Percentiles rank a stretch among this genome's conserved stretches.
These are phyloP conservation scores for Aureobasidium subglaciale DNA, from an alignment of 2,329 filamentous ascomycete genomes.

Conservation along the genomic window DNA sequence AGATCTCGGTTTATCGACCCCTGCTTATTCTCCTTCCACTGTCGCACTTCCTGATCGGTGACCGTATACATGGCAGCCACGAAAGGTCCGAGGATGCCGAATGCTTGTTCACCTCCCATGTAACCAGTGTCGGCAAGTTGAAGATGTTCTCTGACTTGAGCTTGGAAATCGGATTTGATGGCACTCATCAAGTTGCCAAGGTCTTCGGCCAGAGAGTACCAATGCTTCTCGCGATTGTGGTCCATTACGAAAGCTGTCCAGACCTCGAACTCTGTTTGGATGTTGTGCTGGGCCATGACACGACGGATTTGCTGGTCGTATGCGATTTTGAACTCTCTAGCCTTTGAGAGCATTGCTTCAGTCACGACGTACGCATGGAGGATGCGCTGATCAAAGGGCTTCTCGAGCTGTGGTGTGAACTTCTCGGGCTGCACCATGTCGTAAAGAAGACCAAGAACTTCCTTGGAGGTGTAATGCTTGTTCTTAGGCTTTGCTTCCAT, in stretches of 20 bases:
- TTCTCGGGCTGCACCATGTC: constrained; percentile 63
- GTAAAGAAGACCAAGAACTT: constrained; percentile 74
- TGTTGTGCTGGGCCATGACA: constrained; percentile 77
- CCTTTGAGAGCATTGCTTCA: constrained; percentile 50
- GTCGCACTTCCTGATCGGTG: constrained; percentile 62
- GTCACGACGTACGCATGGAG: constrained; percentile 52
- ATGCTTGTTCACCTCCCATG: constrained; percentile 31
- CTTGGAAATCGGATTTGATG: constrained; percentile 63
- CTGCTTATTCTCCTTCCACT: constrained; percentile 47
- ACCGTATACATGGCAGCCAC: constrained; percentile 83
- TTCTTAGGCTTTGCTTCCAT: constrained; percentile 60
- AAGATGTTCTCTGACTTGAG: constrained; percentile 57
- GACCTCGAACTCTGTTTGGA: constrained; percentile 83
- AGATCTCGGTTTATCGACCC: constrained; percentile 32
- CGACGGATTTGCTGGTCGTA: constrained; percentile 74
- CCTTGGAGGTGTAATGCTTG: constrained; percentile 57
- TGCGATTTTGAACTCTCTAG: constrained; percentile 59
- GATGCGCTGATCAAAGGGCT: constrained; percentile 70
- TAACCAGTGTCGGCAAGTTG: constrained; percentile 41
- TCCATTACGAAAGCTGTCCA: constrained; percentile 79
- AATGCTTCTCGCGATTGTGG: constrained; percentile 62
- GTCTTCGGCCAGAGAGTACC: constrained; percentile 84
- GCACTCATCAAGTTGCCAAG: constrained; percentile 61
- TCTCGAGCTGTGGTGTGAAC: constrained; percentile 66
- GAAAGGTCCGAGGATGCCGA: constrained; percentile 59